Conservation (phyloP, 129 eudicot genomes). For the Chrysanthemum lavandulifolium region DNA sequence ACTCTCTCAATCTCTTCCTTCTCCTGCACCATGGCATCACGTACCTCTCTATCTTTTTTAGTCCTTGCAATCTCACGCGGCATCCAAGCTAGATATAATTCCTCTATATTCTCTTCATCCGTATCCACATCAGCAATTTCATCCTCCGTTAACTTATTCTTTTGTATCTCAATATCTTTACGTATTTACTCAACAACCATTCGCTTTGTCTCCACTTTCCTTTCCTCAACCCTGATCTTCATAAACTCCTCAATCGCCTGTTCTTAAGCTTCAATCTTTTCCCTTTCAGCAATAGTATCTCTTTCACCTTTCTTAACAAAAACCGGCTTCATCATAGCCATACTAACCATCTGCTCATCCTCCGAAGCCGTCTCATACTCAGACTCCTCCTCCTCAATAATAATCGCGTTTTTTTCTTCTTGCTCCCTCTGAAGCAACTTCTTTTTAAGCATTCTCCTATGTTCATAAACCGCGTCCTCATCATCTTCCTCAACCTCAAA, state of each 20-base stretch:
- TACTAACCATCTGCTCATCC: slow-evolving; percentile 53
- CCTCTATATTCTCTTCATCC: slow-evolving; percentile 89
- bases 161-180: slow-evolving; percentile 65
- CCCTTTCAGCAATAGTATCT: slow-evolving; percentile 94
- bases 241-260: slow-evolving; percentile 66
- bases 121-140: slow-evolving; percentile 84
- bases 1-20: slow-evolving; percentile 87
- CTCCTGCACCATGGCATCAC: slow-evolving; percentile 80
- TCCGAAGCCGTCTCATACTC: slow-evolving; percentile 95
- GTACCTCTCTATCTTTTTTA: slow-evolving; percentile 75
- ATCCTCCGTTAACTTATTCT: slow-evolving; percentile 64
- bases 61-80: slow-evolving; percentile 83
- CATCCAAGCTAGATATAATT: slow-evolving; percentile 89
- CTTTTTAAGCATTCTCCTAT: slow-evolving; percentile 81
- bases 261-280: slow-evolving; percentile 80
- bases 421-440: slow-evolving; percentile 64
- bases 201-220: slow-evolving; percentile 75
- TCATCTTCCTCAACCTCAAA: slow-evolving; percentile 81
- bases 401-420: slow-evolving; percentile 58
- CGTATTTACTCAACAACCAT: slow-evolving; percentile 81
- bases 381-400: slow-evolving; percentile 60
- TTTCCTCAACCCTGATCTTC: slow-evolving; percentile 60
- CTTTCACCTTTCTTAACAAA: slow-evolving; percentile 88
- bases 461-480: slow-evolving; percentile 80
- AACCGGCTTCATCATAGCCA: slow-evolving; percentile 86